Evolutionary conservation across 306 rosid species (phyloP), one percentile per base, ranked within the genome.

Genomic region (Malus sieversii): DNA sequence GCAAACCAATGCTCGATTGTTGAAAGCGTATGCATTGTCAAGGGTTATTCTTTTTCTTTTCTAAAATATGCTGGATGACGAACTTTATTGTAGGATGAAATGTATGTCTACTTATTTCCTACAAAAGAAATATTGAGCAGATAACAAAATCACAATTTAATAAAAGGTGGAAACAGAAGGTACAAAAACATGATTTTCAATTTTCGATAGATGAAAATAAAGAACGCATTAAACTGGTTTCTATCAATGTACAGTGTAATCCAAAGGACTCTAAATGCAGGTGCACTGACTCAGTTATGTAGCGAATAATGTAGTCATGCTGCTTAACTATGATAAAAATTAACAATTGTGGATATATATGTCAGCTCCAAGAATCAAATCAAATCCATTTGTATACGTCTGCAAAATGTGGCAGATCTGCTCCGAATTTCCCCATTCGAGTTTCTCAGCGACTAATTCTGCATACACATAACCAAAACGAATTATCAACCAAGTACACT

Each of bases 331-430:
- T 44, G 51, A 75, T 44, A 79, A 61, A 74, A 55, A 79, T 30
- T 32, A 57, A 66, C 65, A 25, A 25, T 27, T 75, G 33, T 46
- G 97, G 98, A 94, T 91, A 94, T 94, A 94, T 0, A 94, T 94
- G 78, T 94, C 97, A 73, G 97, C 98, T 83, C 98, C 98, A 65
- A 94, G 98, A 81, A 94, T 82, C 66, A 90, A 78, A 77, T 91
- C 93, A 33, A 94, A 88, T 58, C 98, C 93, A 52, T 86, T 82
- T 3, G 96, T 82, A 88, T 88, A 72, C 11, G 84, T 82, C 61
- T 83, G 83, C 73, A 91, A 85, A 75, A 94, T 86, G 75, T 77
- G 84, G 74, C 79, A 75, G 62, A 91, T 81, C 74, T 91, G 96
- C 79, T 77, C 88, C 51, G 88, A 72, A 79, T 87, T 90, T 72